A percentile compares a stretch with the other conserved stretches of the same genome.
phyloP scores from a whole-genome alignment of 164 flowering plant species.

The Sextonia rubra region DNA sequence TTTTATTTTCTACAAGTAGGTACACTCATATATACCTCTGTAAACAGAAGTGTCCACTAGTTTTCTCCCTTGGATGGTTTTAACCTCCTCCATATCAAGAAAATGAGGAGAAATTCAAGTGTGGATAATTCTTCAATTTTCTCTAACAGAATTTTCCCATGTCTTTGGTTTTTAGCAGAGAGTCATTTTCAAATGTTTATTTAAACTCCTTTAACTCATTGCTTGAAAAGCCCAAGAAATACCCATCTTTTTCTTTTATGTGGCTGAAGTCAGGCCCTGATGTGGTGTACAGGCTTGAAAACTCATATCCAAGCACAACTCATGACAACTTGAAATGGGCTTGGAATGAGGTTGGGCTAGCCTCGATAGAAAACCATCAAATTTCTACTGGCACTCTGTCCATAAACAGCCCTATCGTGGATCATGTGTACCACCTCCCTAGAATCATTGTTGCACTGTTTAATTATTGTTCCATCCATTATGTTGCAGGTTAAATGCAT shows the following conservation, averaged over 20 bases:
- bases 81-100: too few relatives aligned
- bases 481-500: constrained; percentile 74
- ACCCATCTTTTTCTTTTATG: not conserved
- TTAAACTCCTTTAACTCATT: not conserved
- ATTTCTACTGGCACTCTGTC: not conserved
- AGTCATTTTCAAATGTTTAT: too few relatives aligned
- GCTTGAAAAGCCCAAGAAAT: not conserved
- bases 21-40: too few relatives aligned
- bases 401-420: not conserved
- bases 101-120: too few relatives aligned
- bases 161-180: too few relatives aligned
- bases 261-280: not conserved
- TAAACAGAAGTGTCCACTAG: too few relatives aligned
- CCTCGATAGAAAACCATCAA: not conserved
- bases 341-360: not conserved
- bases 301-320: not conserved
- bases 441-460: not conserved
- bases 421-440: not conserved
- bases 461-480: not conserved
- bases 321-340: not conserved
- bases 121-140: too few relatives aligned
- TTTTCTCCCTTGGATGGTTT: too few relatives aligned
- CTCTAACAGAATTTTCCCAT: too few relatives aligned
- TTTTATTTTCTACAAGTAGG: too few relatives aligned
- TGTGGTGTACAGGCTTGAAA: not conserved